phyloP scores from a whole-genome alignment of 1,284 basidiomycete genomes.

The Ganoderma sinense region DNA sequence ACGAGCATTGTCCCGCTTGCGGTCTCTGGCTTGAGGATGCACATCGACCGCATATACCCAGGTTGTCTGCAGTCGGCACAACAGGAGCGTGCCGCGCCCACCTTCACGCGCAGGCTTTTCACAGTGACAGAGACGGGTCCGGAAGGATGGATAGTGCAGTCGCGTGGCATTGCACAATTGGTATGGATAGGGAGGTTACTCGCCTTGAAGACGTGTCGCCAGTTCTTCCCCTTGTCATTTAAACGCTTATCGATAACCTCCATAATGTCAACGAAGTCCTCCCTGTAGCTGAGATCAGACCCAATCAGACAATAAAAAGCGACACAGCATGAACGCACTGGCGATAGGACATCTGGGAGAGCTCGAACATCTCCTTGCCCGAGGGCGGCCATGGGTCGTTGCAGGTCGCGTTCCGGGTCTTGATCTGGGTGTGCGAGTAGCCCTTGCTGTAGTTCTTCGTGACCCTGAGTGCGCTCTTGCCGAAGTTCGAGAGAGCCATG shows the following conservation, averaged over 20 bases:
- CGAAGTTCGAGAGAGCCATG: slow-evolving; percentile 45
- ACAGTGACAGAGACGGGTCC: too few relatives aligned
- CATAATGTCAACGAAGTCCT: slow-evolving; percentile 98
- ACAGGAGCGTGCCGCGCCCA: too few relatives aligned
- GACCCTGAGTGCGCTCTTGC: slow-evolving; percentile 78
- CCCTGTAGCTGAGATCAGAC: slow-evolving; percentile 53
- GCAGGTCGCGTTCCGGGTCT: slow-evolving; percentile 95
- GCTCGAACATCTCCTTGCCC: slow-evolving; percentile 97
- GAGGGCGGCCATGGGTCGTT: slow-evolving; percentile 98
- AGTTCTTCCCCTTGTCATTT: slow-evolving; percentile 99
- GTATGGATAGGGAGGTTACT: slow-evolving; percentile 19
- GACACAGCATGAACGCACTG: slow-evolving; percentile 65
- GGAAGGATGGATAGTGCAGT: too few relatives aligned
- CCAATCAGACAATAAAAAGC: not conserved
- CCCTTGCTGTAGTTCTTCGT: slow-evolving; percentile 94
- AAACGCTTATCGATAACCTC: slow-evolving; percentile 98
- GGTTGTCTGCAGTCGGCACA: too few relatives aligned
- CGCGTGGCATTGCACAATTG: not conserved
- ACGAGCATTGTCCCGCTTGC: too few relatives aligned
- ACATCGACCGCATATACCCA: too few relatives aligned
- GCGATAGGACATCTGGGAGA: slow-evolving; percentile 95
- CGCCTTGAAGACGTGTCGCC: slow-evolving; percentile 99
- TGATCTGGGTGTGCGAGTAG: slow-evolving; percentile 90
- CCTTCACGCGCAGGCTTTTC: too few relatives aligned
- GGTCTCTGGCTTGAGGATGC: too few relatives aligned